Base-by-base conservation (phyloP, 1,284 basidiomycete genomes). In the Crepidotus sp. region DNA sequence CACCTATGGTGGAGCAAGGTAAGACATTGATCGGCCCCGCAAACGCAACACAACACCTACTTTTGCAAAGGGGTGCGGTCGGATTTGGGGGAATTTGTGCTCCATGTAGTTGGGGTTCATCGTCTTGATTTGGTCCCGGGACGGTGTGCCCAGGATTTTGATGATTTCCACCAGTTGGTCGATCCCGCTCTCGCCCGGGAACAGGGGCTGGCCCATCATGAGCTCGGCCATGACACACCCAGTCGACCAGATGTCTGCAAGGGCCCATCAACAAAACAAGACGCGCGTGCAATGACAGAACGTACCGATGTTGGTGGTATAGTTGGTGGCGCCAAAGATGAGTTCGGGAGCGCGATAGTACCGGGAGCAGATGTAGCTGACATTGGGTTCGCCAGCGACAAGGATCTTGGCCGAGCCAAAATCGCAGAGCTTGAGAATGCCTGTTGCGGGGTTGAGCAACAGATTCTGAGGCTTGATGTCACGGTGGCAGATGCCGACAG, bases 91-190 rank as follows among this genome's bases (percentile, higher is more conserved):
- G 76, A 99, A 99, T 68, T 98, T 98, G 80, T 99, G 95, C 66
- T 99, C 96, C 96, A 98, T 98, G 71, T 99, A 99, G 71, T 95
- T 95, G 40, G 96, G 95, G 69, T 99, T 99, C 95, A 99, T 99
- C 56, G 96, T 98, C 83, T 98, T 98, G 79, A 99, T 99, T 68
- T 99, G 96, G 63, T 98, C 96, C 56, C 95, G 76, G 47, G 95
- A 95, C 0, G 95, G 95, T 17, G 96, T 99, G 15, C 95, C 95
- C 50, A 99, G 80, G 33, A 99, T 93, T 69, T 99, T 99, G 83
- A 99, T 99, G 60, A 99, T 99, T 70, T 99, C 95, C 39, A 99
- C 95, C 57, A 99, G 67, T 71, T 99, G 95, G 69, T 99, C 95
- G 60, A 99, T 99, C n/a, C 95, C 95, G 59, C 91, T 95, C 71